A percentile compares a stretch with the other conserved stretches of the same genome.
These are phyloP conservation scores for Sarcodon sp. DNA, from an alignment of 768 basidiomycete species.

Conservation along the genomic window DNA sequence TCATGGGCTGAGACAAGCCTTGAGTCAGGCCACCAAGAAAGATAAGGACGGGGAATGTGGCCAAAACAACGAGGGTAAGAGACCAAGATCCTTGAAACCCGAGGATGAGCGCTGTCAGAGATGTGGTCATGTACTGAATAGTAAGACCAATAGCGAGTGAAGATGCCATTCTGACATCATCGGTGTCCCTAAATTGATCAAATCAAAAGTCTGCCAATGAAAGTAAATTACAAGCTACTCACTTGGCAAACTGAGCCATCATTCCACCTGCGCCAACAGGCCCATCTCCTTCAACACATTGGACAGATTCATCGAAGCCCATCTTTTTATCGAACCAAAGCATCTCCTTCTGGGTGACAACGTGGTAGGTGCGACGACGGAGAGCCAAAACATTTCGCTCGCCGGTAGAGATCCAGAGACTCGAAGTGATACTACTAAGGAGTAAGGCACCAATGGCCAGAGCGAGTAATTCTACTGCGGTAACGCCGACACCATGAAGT, in stretches of 20 bases:
- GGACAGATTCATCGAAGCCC: conserved; percentile 36
- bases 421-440: conserved; percentile 63
- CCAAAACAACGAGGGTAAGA: conserved; percentile 86
- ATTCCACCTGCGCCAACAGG: conserved; percentile 76
- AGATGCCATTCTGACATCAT: conserved; percentile 80
- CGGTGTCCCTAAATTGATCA: conserved; percentile 61
- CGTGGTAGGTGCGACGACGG: conserved; percentile 52
- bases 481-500: conserved; percentile 41
- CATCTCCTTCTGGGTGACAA: conserved; percentile 61
- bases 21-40: conserved; percentile 71
- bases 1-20: conserved; percentile 48
- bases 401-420: conserved; percentile 80
- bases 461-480: conserved; percentile 53
- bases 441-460: conserved; percentile 54
- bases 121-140: conserved; percentile 73
- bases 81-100: conserved; percentile 71
- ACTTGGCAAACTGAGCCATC: conserved; percentile 90
- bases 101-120: conserved; percentile 66
- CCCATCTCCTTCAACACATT: conserved; percentile 26
- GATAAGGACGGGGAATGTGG: conserved; percentile 73
- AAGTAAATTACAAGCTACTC: conserved; percentile 3
- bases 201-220: neutral
- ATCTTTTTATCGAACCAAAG: conserved; percentile 86
- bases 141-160: conserved; percentile 69
- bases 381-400: conserved; percentile 67